Base-by-base conservation (phyloP, 2,329 filamentous ascomycete genomes). In the Diaporthe ampelina region DNA sequence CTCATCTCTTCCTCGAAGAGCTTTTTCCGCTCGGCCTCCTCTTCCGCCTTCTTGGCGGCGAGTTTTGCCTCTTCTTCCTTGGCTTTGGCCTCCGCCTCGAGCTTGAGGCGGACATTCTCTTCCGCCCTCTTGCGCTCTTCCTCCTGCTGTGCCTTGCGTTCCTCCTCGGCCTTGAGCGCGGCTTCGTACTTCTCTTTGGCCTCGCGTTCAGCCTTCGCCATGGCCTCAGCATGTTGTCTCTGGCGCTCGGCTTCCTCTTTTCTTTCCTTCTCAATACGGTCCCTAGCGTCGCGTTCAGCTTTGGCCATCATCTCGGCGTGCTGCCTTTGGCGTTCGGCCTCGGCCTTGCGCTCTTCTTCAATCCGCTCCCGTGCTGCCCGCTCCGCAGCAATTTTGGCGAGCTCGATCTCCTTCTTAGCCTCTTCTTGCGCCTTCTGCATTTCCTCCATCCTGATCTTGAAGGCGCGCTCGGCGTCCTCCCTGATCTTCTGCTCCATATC, bases 121-220 rank as follows among this genome's bases (percentile, higher is more conserved):
- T 85, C 84, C 29, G 86, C 85, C 75, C 86, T 88, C 79, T 89
- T 88, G 57, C 83, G 81, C 59, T 82, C 83, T 61, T 84, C 84
- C 4, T 81, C 79, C 75, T 84, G 81, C 72, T 83, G 82, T 50
- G 78, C 83, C 74, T 80, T 80, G 48, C 82, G 83, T 50, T 80
- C 79, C 24, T 81, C 80, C 19, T 85, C 86, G 0, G 80, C 82
- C 70, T 81, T 82, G 61, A 80, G 79, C 56, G 80, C 79, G 13
- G 84, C 85, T 13, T 84, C 84, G 50, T 83, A 80, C 74, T 85
- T 82, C 4, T 81, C 82, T 72, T 81, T 79, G 76, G 84, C 85
- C 2, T 83, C 85, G 57, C 86, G 86, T 69, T 87, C 86, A 21
- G 86, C 86, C 21, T 84, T 73, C 21, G 81, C 83, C 72, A 87